These are phyloP conservation scores for Trichoderma sp. DNA, from an alignment of 2,329 filamentous ascomycete species.

Conservation along the genomic window DNA sequence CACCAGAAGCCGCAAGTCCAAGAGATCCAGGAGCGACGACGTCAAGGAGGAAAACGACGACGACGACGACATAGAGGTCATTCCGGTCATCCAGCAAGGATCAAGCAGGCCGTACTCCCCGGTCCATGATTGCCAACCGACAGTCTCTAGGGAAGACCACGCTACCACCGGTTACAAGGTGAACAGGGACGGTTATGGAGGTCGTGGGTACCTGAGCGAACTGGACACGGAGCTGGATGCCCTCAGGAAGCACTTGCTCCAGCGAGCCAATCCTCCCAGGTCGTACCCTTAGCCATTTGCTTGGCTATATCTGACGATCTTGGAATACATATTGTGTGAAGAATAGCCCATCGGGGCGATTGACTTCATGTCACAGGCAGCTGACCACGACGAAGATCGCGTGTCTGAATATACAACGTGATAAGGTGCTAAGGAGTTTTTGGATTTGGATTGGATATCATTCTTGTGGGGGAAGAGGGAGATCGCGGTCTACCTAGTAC, in stretches of 20 bases:
- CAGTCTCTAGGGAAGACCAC: conserved; percentile 4
- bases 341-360: neutral
- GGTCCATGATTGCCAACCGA: neutral
- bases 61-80: conserved; percentile 13
- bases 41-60: conserved; percentile 23
- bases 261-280: conserved; percentile 21
- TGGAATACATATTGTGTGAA: neutral
- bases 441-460: conserved; percentile 4
- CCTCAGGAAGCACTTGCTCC: conserved; percentile 26
- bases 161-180: neutral
- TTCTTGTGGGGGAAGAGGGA: neutral
- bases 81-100: neutral
- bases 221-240: conserved; percentile 23
- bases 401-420: neutral
- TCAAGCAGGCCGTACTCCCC: conserved; percentile 9
- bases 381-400: conserved; percentile 8
- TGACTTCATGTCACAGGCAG: neutral
- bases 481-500: neutral
- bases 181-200: conserved; percentile 1
- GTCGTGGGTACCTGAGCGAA: conserved; percentile 19
- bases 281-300: neutral
- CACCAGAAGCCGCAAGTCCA: conserved; percentile 14
- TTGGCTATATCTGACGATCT: neutral
- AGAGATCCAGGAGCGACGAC: conserved; percentile 6
- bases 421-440: conserved; percentile 19